phyloP scores from a whole-genome alignment of 75 land plant genomes.

The Azolla pinnata region DNA sequence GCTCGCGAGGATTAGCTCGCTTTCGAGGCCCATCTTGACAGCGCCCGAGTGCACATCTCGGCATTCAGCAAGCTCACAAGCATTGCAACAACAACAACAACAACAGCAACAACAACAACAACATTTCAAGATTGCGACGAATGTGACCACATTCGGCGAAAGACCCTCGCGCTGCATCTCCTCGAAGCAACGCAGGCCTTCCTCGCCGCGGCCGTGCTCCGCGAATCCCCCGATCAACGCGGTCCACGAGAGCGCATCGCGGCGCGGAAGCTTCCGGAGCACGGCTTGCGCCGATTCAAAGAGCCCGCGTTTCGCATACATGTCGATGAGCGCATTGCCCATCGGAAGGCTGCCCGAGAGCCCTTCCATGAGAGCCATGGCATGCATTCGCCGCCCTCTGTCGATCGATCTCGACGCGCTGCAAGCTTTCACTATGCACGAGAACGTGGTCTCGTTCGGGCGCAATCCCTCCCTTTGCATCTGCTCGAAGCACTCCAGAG shows the following conservation, averaged over 20 bases:
- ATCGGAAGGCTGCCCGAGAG: too few relatives aligned
- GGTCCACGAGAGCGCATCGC: conserved; percentile 13
- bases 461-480: too few relatives aligned
- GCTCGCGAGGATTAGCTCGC: conserved; percentile 36
- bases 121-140: conserved; percentile 18
- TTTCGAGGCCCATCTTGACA: conserved; percentile 24
- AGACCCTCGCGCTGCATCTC: conserved; percentile 21
- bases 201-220: conserved; percentile 12
- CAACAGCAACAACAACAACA: too few relatives aligned
- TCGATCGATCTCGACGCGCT: too few relatives aligned
- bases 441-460: too few relatives aligned
- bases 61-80: conserved; percentile 5
- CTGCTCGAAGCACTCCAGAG: too few relatives aligned
- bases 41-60: conserved; percentile 24
- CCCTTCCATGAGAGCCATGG: too few relatives aligned
- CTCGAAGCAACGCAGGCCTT: conserved; percentile 17
- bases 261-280: conserved; percentile 3
- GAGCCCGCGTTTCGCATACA: conserved; percentile 6
- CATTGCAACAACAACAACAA: too few relatives aligned
- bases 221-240: conserved; percentile 15
- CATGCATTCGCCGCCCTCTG: too few relatives aligned
- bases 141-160: conserved; percentile 21
- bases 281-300: conserved; percentile 8
- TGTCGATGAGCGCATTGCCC: too few relatives aligned
- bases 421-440: too few relatives aligned